Percentiles rank a stretch among this genome's conserved stretches.
Conservation (phyloP, 2,329 filamentous ascomycete genomes). For the Xylariaceae sp. region DNA sequence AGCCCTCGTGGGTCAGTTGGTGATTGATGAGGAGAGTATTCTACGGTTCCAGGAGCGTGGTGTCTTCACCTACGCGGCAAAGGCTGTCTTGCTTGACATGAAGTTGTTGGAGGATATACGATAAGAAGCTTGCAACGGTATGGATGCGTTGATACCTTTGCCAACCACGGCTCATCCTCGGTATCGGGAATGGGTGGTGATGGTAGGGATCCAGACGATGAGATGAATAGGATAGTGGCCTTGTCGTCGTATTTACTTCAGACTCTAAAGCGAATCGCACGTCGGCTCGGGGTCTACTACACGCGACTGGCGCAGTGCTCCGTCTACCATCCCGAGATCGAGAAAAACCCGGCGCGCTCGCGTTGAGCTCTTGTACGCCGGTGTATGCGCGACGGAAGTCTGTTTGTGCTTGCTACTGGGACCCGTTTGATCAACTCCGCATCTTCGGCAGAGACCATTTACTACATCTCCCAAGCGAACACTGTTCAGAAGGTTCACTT, state of each 20-base stretch:
- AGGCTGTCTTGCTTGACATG: conserved; percentile 48
- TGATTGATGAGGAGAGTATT: conserved; percentile 42
- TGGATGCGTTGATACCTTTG: conserved; percentile 49
- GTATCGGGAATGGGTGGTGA: not conserved
- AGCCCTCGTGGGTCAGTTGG: conserved; percentile 46
- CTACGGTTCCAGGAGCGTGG: conserved; percentile 48
- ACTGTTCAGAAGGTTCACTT: conserved; percentile 39
- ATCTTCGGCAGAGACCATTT: conserved; percentile 26
- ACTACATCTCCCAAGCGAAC: conserved; percentile 25
- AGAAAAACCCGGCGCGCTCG: conserved; percentile 49
- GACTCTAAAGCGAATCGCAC: conserved; percentile 50
- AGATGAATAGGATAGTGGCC: conserved; percentile 36
- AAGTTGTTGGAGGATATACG: conserved; percentile 51
- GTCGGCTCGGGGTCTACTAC: conserved; percentile 49
- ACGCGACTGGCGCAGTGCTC: conserved; percentile 45
- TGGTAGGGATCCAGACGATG: conserved; percentile 35
- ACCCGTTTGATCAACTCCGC: conserved; percentile 31
- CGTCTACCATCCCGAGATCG: conserved; percentile 48
- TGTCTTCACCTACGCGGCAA: conserved; percentile 47
- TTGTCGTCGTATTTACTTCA: conserved; percentile 47
- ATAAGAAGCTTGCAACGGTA: conserved; percentile 49
- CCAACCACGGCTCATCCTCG: not conserved
- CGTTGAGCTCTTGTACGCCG: conserved; percentile 49
- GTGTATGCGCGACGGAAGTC: conserved; percentile 46
- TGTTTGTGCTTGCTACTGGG: conserved; percentile 40